These are phyloP conservation scores for Ogataea saltuana DNA, from an alignment of 805 yeast genomes.

Conservation along the genomic window DNA sequence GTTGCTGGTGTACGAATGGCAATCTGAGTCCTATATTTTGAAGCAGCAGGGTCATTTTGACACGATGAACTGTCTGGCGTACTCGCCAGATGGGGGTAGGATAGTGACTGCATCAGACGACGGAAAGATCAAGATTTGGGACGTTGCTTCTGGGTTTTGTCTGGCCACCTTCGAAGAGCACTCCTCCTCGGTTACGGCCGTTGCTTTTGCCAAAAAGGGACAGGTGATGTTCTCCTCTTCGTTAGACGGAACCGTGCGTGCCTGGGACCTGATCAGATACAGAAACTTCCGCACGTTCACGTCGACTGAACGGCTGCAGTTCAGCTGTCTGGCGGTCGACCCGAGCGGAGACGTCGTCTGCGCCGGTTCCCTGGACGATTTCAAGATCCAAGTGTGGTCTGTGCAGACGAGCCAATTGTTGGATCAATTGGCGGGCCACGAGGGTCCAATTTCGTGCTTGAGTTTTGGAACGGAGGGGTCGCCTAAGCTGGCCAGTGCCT, in stretches of 20 bases:
- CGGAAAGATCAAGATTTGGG: constrained; percentile 97
- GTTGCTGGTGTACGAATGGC: constrained; percentile 96
- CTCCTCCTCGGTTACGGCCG: constrained; percentile 81
- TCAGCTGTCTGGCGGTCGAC: constrained; percentile 87
- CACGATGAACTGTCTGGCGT: constrained; percentile 76
- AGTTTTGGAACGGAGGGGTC: constrained; percentile 80
- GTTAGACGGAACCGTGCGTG: constrained; percentile 93
- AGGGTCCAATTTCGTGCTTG: constrained; percentile 88
- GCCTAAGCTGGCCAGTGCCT: constrained; percentile 75
- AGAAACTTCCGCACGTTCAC: constrained; percentile 95
- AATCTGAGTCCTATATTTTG: constrained; percentile 89
- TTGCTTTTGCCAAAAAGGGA: constrained; percentile 85
- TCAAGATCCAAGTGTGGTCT: constrained; percentile 93
- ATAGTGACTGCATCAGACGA: constrained; percentile 95
- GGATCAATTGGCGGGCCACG: constrained; percentile 89
- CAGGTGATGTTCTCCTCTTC: constrained; percentile 91
- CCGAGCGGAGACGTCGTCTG: constrained; percentile 96
- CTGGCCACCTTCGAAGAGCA: constrained; percentile 91
- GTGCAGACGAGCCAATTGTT: constrained; percentile 92
- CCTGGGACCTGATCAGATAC: constrained; percentile 92
- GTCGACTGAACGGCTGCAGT: constrained; percentile 84
- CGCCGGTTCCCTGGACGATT: constrained; percentile 89
- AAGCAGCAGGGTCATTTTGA: constrained; percentile 98
- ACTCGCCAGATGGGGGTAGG: constrained; percentile 93
- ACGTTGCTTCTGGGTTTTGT: constrained; percentile 87